These are phyloP conservation scores for Crithidia bombi DNA, from an alignment of 208 protist species.

Conservation along the genomic window DNA sequence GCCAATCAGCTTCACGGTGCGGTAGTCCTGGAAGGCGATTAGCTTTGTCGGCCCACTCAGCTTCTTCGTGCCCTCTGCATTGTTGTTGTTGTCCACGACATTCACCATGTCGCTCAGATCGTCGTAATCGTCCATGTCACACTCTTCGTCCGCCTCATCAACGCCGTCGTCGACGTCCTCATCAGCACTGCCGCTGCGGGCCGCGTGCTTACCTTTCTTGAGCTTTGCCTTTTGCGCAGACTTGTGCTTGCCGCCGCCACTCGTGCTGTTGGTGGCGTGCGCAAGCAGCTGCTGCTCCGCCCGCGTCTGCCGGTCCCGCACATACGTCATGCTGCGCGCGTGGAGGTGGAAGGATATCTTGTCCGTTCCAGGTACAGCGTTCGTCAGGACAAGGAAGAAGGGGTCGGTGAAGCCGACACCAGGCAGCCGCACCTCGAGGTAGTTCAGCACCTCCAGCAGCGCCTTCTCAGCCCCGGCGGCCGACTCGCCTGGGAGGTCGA, in stretches of 20 bases:
- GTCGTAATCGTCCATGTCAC: conserved; percentile 33
- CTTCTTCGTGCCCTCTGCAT: not conserved
- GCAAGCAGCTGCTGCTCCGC: conserved; percentile 10
- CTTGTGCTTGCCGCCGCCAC: conserved; percentile 5
- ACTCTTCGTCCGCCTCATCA: not conserved
- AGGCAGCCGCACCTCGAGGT: conserved; percentile 76
- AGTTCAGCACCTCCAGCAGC: conserved; percentile 77
- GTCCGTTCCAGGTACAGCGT: conserved; percentile 48
- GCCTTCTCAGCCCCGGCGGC: conserved; percentile 46
- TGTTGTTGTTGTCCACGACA: conserved; percentile 35
- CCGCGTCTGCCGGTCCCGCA: conserved; percentile 8
- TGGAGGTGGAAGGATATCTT: conserved; percentile 86
- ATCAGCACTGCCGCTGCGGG: not conserved
- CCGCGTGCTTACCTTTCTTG: conserved; percentile 5
- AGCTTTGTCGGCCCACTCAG: conserved; percentile 27
- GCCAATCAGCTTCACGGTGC: conserved; percentile 72
- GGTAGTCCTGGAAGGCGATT: conserved; percentile 84
- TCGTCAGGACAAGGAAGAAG: conserved; percentile 80
- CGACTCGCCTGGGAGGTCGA: conserved; percentile 65
- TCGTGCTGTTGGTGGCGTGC: not conserved
- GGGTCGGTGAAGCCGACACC: conserved; percentile 77
- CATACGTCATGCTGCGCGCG: conserved; percentile 65
- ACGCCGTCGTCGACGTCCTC: too few species aligned
- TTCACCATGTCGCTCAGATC: conserved; percentile 48
- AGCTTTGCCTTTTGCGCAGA: not conserved